These are phyloP conservation scores for Metrosideros polymorpha DNA, from an alignment of 441 rosid genomes.

Conservation along the genomic window DNA sequence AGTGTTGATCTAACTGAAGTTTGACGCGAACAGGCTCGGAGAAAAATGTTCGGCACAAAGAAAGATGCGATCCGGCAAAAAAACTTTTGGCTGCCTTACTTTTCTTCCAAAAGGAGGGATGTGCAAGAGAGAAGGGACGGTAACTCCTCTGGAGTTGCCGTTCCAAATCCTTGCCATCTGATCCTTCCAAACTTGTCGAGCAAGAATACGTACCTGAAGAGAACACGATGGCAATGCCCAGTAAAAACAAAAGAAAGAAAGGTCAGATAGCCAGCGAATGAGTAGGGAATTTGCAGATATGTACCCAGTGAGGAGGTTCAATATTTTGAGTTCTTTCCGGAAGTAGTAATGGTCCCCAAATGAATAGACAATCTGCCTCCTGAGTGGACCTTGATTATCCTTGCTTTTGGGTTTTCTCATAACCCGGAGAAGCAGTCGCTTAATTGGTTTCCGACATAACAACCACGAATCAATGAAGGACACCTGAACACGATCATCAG, in stretches of 20 bases:
- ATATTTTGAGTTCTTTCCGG: constrained; percentile 64
- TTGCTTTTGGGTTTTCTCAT: constrained; percentile 42
- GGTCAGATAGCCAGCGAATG: background rate
- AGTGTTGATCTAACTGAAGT: background rate
- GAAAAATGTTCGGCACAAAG: background rate
- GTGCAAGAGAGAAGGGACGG: constrained; percentile 73
- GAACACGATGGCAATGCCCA: background rate
- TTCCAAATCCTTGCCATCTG: constrained; percentile 89
- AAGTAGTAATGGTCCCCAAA: constrained; percentile 88
- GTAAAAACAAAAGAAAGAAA: background rate
- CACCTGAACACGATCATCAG: constrained; percentile 29
- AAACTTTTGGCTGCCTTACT: constrained; percentile 19
- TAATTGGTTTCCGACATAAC: constrained; percentile 50
- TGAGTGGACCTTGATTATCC: constrained; percentile 26
- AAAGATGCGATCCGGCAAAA: background rate
- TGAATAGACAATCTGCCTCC: constrained; percentile 58
- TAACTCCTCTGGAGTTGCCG: constrained; percentile 57
- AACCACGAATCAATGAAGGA: constrained; percentile 74
- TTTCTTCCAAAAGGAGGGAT: constrained; percentile 50
- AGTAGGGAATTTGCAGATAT: background rate
- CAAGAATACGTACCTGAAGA: constrained; percentile 55
- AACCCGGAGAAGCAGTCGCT: constrained; percentile 46
- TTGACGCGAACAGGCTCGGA: background rate
- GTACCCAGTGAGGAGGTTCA: constrained; percentile 96
- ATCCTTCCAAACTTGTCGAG: constrained; percentile 77